Evolutionary conservation across 192 early-diverging fungal species (phyloP).

Genomic region (Chytriomyces sp.): DNA sequence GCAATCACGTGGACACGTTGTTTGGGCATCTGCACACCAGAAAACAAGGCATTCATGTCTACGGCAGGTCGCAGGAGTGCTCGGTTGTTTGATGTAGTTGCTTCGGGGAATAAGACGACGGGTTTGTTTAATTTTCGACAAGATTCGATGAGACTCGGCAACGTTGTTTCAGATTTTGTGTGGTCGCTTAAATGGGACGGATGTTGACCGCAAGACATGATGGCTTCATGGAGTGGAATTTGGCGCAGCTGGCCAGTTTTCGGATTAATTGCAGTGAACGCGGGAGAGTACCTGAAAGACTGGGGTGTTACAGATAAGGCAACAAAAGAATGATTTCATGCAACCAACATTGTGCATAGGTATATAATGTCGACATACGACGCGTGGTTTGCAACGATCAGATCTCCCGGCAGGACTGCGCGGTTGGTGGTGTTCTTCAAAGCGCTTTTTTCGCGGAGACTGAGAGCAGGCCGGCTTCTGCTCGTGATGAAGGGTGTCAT

Average conservation of each 20-base stretch:
- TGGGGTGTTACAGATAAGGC: neutral
- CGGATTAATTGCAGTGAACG: slow-evolving; percentile 6
- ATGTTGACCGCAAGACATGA: slow-evolving; percentile 5
- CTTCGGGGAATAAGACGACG: slow-evolving; percentile 73
- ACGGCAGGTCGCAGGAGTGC: slow-evolving; percentile 62
- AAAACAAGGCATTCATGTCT: neutral
- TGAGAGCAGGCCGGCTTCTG: neutral
- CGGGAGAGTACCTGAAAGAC: slow-evolving; percentile 14
- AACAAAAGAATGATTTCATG: neutral
- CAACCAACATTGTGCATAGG: slow-evolving; percentile 62
- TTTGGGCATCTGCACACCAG: neutral
- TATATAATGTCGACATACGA: slow-evolving; percentile 84
- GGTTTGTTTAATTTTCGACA: slow-evolving; percentile 31
- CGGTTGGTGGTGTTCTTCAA: neutral
- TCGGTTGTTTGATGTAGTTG: slow-evolving; percentile 80
- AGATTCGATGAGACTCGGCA: too few species aligned
- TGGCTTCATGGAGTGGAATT: slow-evolving; percentile 7
- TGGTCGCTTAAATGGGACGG: neutral
- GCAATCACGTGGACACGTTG: slow-evolving; percentile 9
- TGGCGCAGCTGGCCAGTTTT: neutral
- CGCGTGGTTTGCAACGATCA: slow-evolving; percentile 80
- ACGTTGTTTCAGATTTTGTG: too few species aligned
- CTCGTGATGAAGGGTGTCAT: neutral
- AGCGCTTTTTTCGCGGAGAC: slow-evolving; percentile 22
- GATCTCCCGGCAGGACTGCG: slow-evolving; percentile 62